Percentiles rank a stretch among this genome's conserved stretches.
phyloP scores from a whole-genome alignment of 805 yeast genomes.

The Kluyveromyces starmeri region DNA sequence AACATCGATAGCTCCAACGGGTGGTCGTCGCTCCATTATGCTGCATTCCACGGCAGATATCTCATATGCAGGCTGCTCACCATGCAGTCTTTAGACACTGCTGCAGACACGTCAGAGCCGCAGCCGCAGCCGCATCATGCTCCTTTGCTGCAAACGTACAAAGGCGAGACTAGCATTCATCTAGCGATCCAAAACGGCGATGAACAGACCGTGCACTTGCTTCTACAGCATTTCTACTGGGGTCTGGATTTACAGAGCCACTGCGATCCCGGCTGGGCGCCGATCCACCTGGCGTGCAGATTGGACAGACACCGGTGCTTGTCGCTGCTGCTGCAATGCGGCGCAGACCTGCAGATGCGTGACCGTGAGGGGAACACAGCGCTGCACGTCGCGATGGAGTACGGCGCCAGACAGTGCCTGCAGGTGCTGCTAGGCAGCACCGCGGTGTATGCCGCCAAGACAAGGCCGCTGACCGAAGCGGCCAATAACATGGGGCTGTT shows the following conservation, averaged over 20 bases:
- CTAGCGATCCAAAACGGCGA: conserved; percentile 55
- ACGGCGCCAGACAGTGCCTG: conserved; percentile 52
- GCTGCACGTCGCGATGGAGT: conserved; percentile 71
- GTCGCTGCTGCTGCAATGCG: conserved; percentile 56
- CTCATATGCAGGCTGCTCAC: conserved; percentile 54
- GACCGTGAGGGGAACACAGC: conserved; percentile 77
- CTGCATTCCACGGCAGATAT: conserved; percentile 64
- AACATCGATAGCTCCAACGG: conserved; percentile 66
- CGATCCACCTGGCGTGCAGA: conserved; percentile 59
- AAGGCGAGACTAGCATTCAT: conserved; percentile 60
- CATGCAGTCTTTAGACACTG: conserved; percentile 43
- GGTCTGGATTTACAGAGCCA: conserved; percentile 34
- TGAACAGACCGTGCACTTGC: conserved; percentile 62
- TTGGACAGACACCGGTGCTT: conserved; percentile 56
- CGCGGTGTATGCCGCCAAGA: too few species aligned
- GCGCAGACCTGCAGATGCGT: conserved; percentile 65
- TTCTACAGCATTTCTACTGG: conserved; percentile 54
- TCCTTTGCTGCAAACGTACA: conserved; percentile 45
- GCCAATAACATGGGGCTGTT: conserved; percentile 55
- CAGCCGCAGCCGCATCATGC: too few species aligned
- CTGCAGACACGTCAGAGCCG: too few species aligned
- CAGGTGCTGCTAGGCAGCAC: conserved; percentile 37
- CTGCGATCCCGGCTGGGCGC: conserved; percentile 45
- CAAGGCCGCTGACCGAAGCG: conserved; percentile 40
- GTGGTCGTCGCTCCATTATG: conserved; percentile 78